Evolutionary conservation across 352 stramenopile genomes (phyloP).

Genomic region (Globisporangium orthogonon): DNA sequence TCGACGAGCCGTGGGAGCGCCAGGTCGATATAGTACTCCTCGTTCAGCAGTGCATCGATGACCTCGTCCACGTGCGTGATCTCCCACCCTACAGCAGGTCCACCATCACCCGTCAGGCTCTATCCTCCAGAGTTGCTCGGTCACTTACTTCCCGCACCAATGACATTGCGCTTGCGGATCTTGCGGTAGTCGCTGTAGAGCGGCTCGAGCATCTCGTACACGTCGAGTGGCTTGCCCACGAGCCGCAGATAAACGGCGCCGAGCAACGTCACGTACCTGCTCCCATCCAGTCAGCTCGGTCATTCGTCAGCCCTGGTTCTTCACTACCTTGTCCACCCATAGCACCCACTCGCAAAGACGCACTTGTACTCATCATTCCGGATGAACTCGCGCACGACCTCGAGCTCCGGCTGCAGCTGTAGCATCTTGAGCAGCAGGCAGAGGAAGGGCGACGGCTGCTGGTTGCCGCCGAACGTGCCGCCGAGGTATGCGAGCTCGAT

Average conservation of each 20-base stretch:
- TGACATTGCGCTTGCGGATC: conserved; percentile 80
- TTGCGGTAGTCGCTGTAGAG: conserved; percentile 96
- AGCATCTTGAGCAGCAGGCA: conserved; percentile 98
- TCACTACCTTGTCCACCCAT: too few relatives aligned
- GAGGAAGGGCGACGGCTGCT: conserved; percentile 96
- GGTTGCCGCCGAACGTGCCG: conserved; percentile 92
- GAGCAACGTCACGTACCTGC: conserved; percentile 91
- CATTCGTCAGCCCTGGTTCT: too few relatives aligned
- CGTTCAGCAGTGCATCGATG: conserved; percentile 89
- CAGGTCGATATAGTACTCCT: conserved; percentile 93
- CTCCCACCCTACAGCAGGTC: conserved; percentile 77
- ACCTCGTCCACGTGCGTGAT: conserved; percentile 96
- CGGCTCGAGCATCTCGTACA: conserved; percentile 93
- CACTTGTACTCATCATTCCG: conserved; percentile 97
- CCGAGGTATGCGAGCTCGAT: conserved; percentile 91
- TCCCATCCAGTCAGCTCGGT: too few relatives aligned
- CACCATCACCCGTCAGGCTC: neutral
- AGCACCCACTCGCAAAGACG: conserved; percentile 1
- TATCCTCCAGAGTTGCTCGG: neutral
- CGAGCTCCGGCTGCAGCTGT: conserved; percentile 95
- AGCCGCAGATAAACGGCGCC: conserved; percentile 96
- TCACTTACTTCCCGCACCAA: conserved; percentile 22
- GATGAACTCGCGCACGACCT: conserved; percentile 93
- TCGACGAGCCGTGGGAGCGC: conserved; percentile 90
- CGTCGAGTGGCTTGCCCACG: conserved; percentile 88